Evolutionary conservation across 176 grass and related monocot species (phyloP).

Genomic region (Carex scoparia): DNA sequence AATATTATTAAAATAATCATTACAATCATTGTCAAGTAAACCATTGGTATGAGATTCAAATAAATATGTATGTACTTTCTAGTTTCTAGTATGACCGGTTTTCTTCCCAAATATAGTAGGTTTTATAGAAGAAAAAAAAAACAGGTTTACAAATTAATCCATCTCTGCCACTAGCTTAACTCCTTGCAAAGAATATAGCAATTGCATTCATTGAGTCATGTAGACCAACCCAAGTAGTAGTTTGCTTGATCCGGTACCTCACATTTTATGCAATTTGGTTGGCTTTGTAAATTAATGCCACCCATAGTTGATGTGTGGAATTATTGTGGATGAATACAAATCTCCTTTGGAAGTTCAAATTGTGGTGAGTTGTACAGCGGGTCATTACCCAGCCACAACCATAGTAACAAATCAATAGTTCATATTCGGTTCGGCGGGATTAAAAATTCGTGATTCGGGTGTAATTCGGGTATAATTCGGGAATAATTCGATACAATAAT

Average conservation of each 20-base stretch:
- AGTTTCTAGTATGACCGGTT: not conserved
- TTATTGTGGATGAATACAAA: not conserved
- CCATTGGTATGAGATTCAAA: not conserved
- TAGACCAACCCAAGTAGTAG: constrained; percentile 8
- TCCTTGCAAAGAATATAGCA: not conserved
- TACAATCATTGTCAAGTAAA: no score
- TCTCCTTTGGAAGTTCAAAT: not conserved
- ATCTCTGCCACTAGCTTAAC: not conserved
- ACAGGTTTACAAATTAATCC: not conserved
- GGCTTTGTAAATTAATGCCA: not conserved
- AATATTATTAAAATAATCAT: no score
- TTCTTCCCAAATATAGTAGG: not conserved
- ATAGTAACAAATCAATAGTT: no score
- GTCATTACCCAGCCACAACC: not conserved
- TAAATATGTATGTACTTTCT: not conserved
- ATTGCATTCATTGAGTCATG: constrained; percentile 18
- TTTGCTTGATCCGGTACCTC: not conserved
- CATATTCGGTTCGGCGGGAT: no score
- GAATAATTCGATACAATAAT: no score
- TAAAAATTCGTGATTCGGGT: no score
- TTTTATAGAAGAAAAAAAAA: not conserved
- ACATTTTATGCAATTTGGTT: constrained; percentile 11
- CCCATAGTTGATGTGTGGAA: not conserved
- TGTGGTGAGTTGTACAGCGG: not conserved
- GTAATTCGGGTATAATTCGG: no score